A percentile compares a stretch with the other conserved stretches of the same genome.
Conservation (phyloP, 306 rosid genomes). For the Inga oerstediana region DNA sequence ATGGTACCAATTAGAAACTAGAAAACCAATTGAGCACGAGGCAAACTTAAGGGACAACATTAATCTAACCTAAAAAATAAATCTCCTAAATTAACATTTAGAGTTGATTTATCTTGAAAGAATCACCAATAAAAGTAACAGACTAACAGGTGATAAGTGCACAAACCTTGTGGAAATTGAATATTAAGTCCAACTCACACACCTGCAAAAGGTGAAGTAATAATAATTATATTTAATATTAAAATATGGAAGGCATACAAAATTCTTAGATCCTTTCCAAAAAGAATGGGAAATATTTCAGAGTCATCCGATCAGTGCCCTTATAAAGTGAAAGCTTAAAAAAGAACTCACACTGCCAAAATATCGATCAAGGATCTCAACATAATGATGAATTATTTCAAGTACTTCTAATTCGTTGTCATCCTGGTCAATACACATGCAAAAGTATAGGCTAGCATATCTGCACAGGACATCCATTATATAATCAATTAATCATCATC, state of each 20-base stretch:
- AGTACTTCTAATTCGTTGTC: slow-evolving; percentile 91
- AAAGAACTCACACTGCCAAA: slow-evolving; percentile 81
- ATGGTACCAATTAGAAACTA: neutral
- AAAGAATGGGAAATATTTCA: neutral
- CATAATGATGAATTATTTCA: slow-evolving; percentile 86
- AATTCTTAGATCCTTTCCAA: neutral
- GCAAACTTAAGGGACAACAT: neutral
- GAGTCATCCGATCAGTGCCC: neutral
- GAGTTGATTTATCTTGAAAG: slow-evolving; percentile 16
- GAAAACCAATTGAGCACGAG: neutral
- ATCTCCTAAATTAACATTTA: neutral
- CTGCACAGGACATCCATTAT: slow-evolving; percentile 48
- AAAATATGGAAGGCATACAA: neutral
- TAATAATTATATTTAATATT: neutral
- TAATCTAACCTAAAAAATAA: neutral
- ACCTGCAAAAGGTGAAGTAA: slow-evolving; percentile 50
- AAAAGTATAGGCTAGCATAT: slow-evolving; percentile 94
- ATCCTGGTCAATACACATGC: slow-evolving; percentile 87
- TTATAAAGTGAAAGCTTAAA: slow-evolving; percentile 25
- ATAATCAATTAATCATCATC: neutral
- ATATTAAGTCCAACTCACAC: slow-evolving; percentile 84
- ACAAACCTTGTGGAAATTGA: slow-evolving; percentile 90
- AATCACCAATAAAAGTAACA: neutral
- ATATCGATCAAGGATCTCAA: slow-evolving; percentile 92
- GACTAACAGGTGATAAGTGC: neutral